Evolutionary conservation across 768 basidiomycete species (phyloP), one percentile per base, ranked within the genome.

Genomic region (Pleurotus cornucopiae): DNA sequence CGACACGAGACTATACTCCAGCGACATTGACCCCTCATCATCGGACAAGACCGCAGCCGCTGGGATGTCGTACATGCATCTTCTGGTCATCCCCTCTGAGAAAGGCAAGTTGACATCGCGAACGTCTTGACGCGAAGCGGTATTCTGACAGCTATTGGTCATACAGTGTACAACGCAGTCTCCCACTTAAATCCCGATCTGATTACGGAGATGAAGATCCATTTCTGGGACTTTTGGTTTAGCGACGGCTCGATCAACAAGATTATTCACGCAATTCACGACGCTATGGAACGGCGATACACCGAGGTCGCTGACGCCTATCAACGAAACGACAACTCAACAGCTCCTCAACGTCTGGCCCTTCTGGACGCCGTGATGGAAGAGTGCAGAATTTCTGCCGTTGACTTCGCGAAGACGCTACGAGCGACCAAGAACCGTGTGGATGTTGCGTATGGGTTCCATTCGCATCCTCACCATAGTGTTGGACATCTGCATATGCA

Each of bases 401-500:
- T n/a, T 12, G 7, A 16, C 6, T 53, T 53, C 11, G 51, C 51
- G 12, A 20, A 20, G 2, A 20, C 7, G 25, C 39, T 53, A 16
- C 37, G 51, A 11, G n/a, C n/a, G 4, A 11, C 2, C 9, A 34
- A 3, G 30, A 41, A n/a, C 4, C 0, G 39, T 6, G 11, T 18
- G 4, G 20, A 53, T 7, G 16, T 53, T 13, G 37, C 41, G 6
- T 43, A 9, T 25, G 51, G 51, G 9, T 53, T 53, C 14, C 51
- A 53, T n/a, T n/a, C 18, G n/a, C 51, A 53, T 41, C 51, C 51
- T 16, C 51, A 53, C 39, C 34, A 34, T 13, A 53, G 51, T 14
- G 39, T 53, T 21, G 51, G 51, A 14, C 51, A 43, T 40, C 37
- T 53, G 5, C 51, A 53, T 37, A 53, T 53, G 51, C 51, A 53